Percentiles rank a stretch among this genome's conserved stretches.
phyloP scores from a whole-genome alignment of 2,329 filamentous ascomycete species.

The Neofusicoccum parvum region DNA sequence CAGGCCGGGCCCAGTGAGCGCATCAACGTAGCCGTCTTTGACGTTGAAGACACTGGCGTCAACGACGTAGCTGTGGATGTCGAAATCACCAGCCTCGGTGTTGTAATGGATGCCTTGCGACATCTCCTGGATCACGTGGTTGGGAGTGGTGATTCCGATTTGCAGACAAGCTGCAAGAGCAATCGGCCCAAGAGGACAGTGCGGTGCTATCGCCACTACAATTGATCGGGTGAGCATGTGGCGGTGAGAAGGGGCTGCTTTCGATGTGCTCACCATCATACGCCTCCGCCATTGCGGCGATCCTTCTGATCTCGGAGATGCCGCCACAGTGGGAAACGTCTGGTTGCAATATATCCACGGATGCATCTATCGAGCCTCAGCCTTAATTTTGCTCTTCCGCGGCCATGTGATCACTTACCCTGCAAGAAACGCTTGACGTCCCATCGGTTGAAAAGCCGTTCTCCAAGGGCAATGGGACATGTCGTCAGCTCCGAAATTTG shows the following conservation, averaged over 20 bases:
- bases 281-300: slow-evolving; percentile 71
- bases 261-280: slow-evolving; percentile 56
- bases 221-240: neutral
- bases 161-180: slow-evolving; percentile 72
- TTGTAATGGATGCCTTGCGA: slow-evolving; percentile 81
- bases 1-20: slow-evolving; percentile 62
- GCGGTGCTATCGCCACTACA: slow-evolving; percentile 67
- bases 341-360: slow-evolving; percentile 72
- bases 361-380: slow-evolving; percentile 43
- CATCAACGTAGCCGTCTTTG: slow-evolving; percentile 64
- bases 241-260: neutral
- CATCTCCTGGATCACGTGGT: slow-evolving; percentile 79
- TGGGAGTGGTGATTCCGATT: slow-evolving; percentile 58
- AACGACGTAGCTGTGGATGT: slow-evolving; percentile 62
- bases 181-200: slow-evolving; percentile 73
- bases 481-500: slow-evolving; percentile 59
- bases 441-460: slow-evolving; percentile 72
- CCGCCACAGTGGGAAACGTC: slow-evolving; percentile 73
- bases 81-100: slow-evolving; percentile 33
- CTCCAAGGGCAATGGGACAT: slow-evolving; percentile 71
- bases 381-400: neutral
- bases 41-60: slow-evolving; percentile 68
- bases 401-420: slow-evolving; percentile 23
- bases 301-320: slow-evolving; percentile 70
- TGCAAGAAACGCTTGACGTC: slow-evolving; percentile 74